A percentile compares a stretch with the other conserved stretches of the same genome.
Evolutionary conservation across 768 basidiomycete genomes (phyloP).

Genomic region (Russula vinacea): DNA sequence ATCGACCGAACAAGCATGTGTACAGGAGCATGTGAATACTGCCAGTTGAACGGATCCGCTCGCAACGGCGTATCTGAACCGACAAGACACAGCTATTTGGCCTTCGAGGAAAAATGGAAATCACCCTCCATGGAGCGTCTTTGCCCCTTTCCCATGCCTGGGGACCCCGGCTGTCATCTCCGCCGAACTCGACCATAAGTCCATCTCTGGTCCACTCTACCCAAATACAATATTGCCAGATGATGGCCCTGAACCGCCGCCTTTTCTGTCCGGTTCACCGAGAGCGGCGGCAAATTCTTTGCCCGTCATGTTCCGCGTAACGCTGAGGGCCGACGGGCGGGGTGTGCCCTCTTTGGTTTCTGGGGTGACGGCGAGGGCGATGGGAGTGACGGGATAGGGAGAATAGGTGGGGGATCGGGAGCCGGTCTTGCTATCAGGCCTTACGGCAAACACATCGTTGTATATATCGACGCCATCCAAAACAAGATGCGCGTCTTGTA

Average conservation of each 20-base stretch:
- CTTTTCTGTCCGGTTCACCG: constrained; percentile 89
- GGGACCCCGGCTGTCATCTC: constrained; percentile 69
- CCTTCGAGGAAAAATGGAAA: constrained; percentile 55
- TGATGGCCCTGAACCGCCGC: constrained; percentile 82
- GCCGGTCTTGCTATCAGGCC: constrained; percentile 33
- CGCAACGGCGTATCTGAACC: not conserved
- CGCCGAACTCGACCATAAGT: constrained; percentile 84
- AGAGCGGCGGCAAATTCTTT: constrained; percentile 70
- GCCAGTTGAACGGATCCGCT: not conserved
- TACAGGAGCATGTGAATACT: not conserved
- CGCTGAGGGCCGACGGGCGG: constrained; percentile 43
- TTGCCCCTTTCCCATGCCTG: constrained; percentile 87
- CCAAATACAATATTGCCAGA: constrained; percentile 87
- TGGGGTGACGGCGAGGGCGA: constrained; percentile 44
- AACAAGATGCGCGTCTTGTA: constrained; percentile 49
- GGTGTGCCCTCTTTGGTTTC: constrained; percentile 30
- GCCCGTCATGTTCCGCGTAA: constrained; percentile 57
- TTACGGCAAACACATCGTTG: constrained; percentile 48
- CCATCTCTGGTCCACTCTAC: constrained; percentile 85
- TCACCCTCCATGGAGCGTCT: constrained; percentile 73
- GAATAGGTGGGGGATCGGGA: constrained; percentile 51
- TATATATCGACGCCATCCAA: constrained; percentile 82
- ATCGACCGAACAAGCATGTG: not conserved
- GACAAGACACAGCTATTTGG: constrained; percentile 2
- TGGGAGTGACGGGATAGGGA: constrained; percentile 54